A percentile compares a stretch with the other conserved stretches of the same genome.
Evolutionary conservation across 495 filamentous ascomycete genomes (phyloP).

Genomic region (Melanomma pulvis-pyrius): DNA sequence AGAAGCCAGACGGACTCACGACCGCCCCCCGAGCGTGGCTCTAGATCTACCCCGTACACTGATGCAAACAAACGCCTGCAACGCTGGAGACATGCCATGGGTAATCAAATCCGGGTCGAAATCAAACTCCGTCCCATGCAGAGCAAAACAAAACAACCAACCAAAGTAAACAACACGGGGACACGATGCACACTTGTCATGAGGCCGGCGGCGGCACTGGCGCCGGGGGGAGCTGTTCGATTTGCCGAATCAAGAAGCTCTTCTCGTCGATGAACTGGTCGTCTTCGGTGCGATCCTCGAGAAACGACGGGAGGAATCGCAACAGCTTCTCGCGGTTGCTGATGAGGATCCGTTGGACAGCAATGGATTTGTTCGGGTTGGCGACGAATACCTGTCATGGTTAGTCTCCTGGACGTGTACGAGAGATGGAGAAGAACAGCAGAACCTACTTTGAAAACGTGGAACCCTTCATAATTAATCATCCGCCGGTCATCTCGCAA

Average conservation of each 20-base stretch:
- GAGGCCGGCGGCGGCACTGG: slow-evolving; percentile 20
- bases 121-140: slow-evolving; percentile 30
- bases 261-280: slow-evolving; percentile 99
- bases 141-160: not conserved
- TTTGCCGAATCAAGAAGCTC: slow-evolving; percentile 93
- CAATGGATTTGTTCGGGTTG: slow-evolving; percentile 91
- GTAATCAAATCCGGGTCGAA: slow-evolving; percentile 1
- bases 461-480: slow-evolving; percentile 99
- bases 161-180: not conserved
- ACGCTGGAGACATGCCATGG: not conserved
- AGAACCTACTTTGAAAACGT: slow-evolving; percentile 88
- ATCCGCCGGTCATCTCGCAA: slow-evolving; percentile 93
- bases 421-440: not conserved
- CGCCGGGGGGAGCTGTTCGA: slow-evolving; percentile 69
- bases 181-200: not conserved
- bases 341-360: slow-evolving; percentile 90
- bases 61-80: slow-evolving; percentile 17
- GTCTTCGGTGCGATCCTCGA: slow-evolving; percentile 94
- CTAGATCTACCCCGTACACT: not conserved
- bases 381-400: slow-evolving; percentile 82
- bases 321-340: slow-evolving; percentile 92
- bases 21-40: not conserved
- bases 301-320: slow-evolving; percentile 83
- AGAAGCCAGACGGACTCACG: not conserved
- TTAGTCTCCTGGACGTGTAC: not conserved